Evolutionary conservation across 2,329 filamentous ascomycete genomes (phyloP), one percentile per base, ranked within the genome.

Genomic region (Phyllosticta citriasiana): DNA sequence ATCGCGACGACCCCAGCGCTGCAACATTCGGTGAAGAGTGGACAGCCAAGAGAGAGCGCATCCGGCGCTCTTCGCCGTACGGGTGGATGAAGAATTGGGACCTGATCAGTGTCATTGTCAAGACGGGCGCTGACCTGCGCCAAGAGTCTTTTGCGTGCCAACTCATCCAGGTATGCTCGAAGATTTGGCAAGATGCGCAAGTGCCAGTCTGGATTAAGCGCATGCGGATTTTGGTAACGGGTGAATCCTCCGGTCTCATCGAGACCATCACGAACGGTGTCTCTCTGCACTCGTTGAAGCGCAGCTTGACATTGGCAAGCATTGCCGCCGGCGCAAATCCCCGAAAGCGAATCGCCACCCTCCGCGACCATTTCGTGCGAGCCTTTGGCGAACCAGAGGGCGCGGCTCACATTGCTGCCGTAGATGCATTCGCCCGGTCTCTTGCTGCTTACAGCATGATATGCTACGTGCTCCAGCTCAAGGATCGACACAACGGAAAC

Each of bases 21-120:
- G 89, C 89, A 9, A 90, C 90, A 4, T 93, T 94, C 73, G 89
- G 90, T 62, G 89, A 94, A 74, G 89, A 89, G 22, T 94, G 89
- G 89, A 84, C 88, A 67, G 82, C 86, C 60, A 94, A 94, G 74
- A 89, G 88, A 68, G 89, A 93, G 73, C 87, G 89, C 22, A 91
- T 94, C 70, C 83, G 89, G 64, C 88, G 88, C 67, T 88, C 88
- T 1, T 93, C 89, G 0, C 89, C 89, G 0, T 94, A 92, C 70
- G 89, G 89, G 9, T 91, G 88, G 84, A 90, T 91, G 86, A 89
- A 89, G 76, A 93, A 91, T 70, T 94, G 89, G 89, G 89, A 94
- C 69, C 80, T 94, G 25, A 80, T 94, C 64, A 92, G 88, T 70
- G 89, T 94, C 63, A 94, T 94, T 69, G 87, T 94, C 67, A 94